Evolutionary conservation across 2,329 filamentous ascomycete species (phyloP).

Genomic region (Chalara sp.): DNA sequence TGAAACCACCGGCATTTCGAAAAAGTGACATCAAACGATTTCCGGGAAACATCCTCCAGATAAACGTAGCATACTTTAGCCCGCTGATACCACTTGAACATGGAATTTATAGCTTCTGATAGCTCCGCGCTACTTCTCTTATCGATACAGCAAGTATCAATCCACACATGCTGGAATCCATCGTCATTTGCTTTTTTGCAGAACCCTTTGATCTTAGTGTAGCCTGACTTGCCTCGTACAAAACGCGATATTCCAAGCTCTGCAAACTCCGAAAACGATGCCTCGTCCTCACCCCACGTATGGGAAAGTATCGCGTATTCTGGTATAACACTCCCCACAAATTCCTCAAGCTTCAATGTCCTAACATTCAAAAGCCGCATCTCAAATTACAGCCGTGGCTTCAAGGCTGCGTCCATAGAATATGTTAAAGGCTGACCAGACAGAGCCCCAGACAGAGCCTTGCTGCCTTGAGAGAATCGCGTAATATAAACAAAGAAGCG

Average conservation of each 20-base stretch:
- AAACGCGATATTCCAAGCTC: conserved; percentile 1
- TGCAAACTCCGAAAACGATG: conserved; percentile 21
- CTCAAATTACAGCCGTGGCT: too few species aligned
- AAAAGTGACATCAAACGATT: background rate
- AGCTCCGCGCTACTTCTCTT: background rate
- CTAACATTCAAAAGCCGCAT: too few species aligned
- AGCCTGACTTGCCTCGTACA: background rate
- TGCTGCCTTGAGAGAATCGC: too few species aligned
- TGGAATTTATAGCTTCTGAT: background rate
- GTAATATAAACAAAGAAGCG: too few species aligned
- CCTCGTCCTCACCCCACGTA: conserved; percentile 28
- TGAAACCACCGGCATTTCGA: background rate
- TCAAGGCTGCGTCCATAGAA: too few species aligned
- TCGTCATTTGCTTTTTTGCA: background rate
- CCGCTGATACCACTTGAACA: background rate
- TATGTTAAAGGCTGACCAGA: too few species aligned
- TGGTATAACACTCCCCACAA: background rate
- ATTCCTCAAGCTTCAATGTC: background rate
- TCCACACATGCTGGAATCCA: background rate
- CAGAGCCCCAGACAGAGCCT: too few species aligned
- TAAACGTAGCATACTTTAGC: conserved; percentile 1
- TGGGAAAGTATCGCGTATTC: conserved; percentile 34
- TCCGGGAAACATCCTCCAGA: background rate
- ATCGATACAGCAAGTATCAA: background rate
- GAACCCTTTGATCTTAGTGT: background rate